Percentiles rank a stretch among this genome's conserved stretches.
Conservation (phyloP, 1,284 basidiomycete species). For the Ganoderma leucocontextum region DNA sequence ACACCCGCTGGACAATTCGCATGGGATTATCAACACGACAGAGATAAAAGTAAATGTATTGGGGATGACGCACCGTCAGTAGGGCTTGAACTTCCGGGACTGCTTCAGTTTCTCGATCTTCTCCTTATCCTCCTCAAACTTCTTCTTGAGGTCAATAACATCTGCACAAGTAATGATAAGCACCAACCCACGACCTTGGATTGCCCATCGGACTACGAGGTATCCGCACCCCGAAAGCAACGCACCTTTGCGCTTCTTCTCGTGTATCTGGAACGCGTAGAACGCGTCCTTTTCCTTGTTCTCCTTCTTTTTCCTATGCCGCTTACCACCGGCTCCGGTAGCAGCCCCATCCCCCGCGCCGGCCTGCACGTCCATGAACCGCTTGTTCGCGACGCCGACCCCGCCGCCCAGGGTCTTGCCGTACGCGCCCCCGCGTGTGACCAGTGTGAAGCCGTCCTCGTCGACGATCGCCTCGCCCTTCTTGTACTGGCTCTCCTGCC, state of each 20-base stretch:
- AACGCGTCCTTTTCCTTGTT: slow-evolving; percentile 79
- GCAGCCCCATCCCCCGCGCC: background rate
- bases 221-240: slow-evolving; percentile 12
- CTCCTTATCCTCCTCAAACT: slow-evolving; percentile 89
- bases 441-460: slow-evolving; percentile 92
- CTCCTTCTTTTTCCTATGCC: slow-evolving; percentile 64
- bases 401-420: slow-evolving; percentile 86
- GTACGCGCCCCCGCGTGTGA: slow-evolving; percentile 87
- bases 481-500: slow-evolving; percentile 71
- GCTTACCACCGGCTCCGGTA: slow-evolving; percentile 32
- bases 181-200: slow-evolving; percentile 5
- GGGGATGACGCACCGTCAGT: slow-evolving; percentile 52
- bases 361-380: slow-evolving; percentile 52
- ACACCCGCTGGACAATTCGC: slow-evolving; percentile 1
- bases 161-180: slow-evolving; percentile 49
- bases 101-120: slow-evolving; percentile 85
- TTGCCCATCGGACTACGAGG: slow-evolving; percentile 9
- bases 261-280: slow-evolving; percentile 89
- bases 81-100: slow-evolving; percentile 84
- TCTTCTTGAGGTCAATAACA: slow-evolving; percentile 79
- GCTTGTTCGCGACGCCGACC: slow-evolving; percentile 79
- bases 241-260: slow-evolving; percentile 86
- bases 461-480: slow-evolving; percentile 89
- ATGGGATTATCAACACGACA: background rate
- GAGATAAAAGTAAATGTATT: background rate